Evolutionary conservation across 768 basidiomycete genomes (phyloP).

Genomic region (Mycena leptocephala): DNA sequence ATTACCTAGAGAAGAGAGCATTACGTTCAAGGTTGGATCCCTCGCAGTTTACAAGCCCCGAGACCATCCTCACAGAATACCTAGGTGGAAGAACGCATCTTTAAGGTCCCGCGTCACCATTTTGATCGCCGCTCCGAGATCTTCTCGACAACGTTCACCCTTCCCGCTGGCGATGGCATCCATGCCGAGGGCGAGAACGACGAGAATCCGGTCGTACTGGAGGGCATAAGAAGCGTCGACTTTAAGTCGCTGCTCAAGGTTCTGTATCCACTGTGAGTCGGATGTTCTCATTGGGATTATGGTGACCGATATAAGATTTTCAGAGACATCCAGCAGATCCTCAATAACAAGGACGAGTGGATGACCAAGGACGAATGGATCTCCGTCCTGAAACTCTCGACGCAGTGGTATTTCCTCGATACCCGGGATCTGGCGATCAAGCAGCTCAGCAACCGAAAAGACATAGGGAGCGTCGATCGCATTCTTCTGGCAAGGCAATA

Average conservation of each 20-base stretch:
- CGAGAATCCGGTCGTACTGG: conserved; percentile 45
- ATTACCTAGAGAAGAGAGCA: too few relatives aligned
- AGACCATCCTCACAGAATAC: background rate
- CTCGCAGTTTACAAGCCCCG: too few relatives aligned
- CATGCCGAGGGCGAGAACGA: conserved; percentile 46
- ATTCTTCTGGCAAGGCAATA: conserved; percentile 49
- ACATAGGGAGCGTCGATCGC: conserved; percentile 44
- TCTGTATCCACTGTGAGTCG: conserved; percentile 44
- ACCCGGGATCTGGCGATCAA: conserved; percentile 44
- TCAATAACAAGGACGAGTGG: background rate
- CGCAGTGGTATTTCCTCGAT: conserved; percentile 48
- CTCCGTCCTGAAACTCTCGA: conserved; percentile 48
- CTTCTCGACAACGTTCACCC: conserved; percentile 51
- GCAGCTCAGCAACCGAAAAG: conserved; percentile 28
- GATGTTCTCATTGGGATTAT: background rate
- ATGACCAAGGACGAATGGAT: conserved; percentile 45
- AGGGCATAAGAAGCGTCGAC: conserved; percentile 43
- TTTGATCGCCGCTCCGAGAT: conserved; percentile 52
- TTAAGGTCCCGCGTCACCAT: conserved; percentile 55
- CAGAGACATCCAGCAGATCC: background rate
- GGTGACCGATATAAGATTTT: background rate
- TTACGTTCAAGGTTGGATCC: background rate
- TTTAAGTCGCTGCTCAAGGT: conserved; percentile 43
- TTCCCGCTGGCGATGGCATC: conserved; percentile 41
- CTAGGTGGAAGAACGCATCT: conserved; percentile 58